Conservation (phyloP, 176 grass and related monocot species). For the Carex littledalei region DNA sequence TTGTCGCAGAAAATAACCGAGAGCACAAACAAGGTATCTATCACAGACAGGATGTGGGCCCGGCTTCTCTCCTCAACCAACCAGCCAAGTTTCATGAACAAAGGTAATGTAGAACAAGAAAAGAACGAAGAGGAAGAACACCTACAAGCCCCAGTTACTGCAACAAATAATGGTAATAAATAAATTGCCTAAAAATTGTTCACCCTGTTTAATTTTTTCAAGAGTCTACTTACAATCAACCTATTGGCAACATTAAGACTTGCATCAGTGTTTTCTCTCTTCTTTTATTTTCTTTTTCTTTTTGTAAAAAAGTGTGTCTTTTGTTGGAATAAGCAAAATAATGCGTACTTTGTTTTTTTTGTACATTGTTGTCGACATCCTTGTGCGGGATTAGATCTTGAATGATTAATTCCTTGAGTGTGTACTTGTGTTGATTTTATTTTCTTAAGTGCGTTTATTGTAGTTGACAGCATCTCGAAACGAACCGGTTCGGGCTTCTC, state of each 20-base stretch:
- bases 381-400: not conserved
- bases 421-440: not conserved
- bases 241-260: conserved; percentile 13
- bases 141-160: not conserved
- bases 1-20: conserved; percentile 68
- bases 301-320: conserved; percentile 1
- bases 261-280: not conserved
- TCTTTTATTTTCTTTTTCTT: not conserved
- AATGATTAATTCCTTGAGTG: not conserved
- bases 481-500: not conserved
- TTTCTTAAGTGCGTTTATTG: not conserved
- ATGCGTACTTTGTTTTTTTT: not conserved
- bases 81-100: conserved; percentile 91
- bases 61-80: conserved; percentile 89
- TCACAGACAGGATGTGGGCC: conserved; percentile 98
- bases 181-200: not conserved
- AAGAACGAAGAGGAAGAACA: conserved; percentile 40
- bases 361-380: not conserved
- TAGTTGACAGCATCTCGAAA: conserved; percentile 2
- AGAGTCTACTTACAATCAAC: not conserved
- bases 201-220: not conserved
- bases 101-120: conserved; percentile 60
- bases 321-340: conserved; percentile 16
- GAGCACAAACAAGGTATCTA: conserved; percentile 65
- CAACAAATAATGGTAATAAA: conserved; percentile 14